Base-by-base conservation (phyloP, 352 stramenopile genomes). In the Thraustotheca clavata region DNA sequence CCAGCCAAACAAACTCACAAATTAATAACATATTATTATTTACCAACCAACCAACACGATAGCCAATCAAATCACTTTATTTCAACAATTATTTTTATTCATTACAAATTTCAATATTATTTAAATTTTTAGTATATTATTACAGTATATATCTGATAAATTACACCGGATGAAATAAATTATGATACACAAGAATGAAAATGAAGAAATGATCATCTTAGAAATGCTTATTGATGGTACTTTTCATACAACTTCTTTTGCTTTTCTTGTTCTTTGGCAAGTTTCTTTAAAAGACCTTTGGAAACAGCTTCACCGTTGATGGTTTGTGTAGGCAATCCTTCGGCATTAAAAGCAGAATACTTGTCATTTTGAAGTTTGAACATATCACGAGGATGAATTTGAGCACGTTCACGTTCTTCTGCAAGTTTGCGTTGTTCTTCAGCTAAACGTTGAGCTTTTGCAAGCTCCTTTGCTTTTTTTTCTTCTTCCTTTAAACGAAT, bases 241-340 rank as follows among this genome's bases (percentile, higher is more conserved):
- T 94, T 93, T 26, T 94, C 82, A 67, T 86, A 93, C 1, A 94
- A 73, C 67, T 92, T 83, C 69, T 94, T 95, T 69, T 99, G 97
- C 76, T 99, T 99, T 46, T 87, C 76, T 72, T 95, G 87, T 48
- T 98, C 94, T 76, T 99, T 99, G 20, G 84, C 77, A 54, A 99
- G 80, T 74, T 99, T 99, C 79, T 99, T 99, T 50, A 90, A 76
- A 31, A 86, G 75, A 49, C 85, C 96, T 80, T 99, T 99, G 61
- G 91, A 97, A 48, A 99, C 67, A 59, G 94, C 88, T 46, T 97
- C 89, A 18, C 94, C 95, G 36, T 88, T 81, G 0, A 76, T 83
- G 66, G 97, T 85, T 48, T 99, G 88, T 11, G 96, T 99, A 33
- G 96, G 96, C 27, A 99, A 75, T 38, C 96, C 96, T 75, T 96